A percentile compares a stretch with the other conserved stretches of the same genome.
Evolutionary conservation across 495 filamentous ascomycete species (phyloP).

Genomic region (Tuber calosporum): DNA sequence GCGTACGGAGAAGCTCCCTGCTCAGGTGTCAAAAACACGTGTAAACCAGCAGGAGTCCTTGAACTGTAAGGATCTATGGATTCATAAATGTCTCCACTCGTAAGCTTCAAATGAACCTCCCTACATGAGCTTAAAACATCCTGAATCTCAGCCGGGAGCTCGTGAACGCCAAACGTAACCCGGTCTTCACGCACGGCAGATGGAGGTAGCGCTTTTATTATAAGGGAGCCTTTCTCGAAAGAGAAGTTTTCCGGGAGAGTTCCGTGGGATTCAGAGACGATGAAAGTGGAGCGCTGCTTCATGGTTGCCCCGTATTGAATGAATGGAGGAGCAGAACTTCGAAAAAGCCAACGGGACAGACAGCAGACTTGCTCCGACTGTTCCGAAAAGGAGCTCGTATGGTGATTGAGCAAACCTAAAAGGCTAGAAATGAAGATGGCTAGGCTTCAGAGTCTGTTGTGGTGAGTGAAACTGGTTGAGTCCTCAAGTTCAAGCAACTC

Average conservation of each 20-base stretch:
- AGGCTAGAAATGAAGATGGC: neutral
- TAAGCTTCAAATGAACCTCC: conserved; percentile 77
- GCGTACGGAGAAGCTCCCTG: conserved; percentile 44
- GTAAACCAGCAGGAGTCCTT: conserved; percentile 69
- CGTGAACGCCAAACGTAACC: conserved; percentile 62
- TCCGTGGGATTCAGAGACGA: conserved; percentile 56
- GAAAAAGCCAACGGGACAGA: neutral
- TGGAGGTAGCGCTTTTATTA: conserved; percentile 49
- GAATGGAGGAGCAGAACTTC: neutral
- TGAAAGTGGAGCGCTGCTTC: conserved; percentile 77
- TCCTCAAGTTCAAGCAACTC: neutral
- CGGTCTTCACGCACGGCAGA: conserved; percentile 72
- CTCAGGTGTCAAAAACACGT: conserved; percentile 67
- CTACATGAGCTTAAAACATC: conserved; percentile 58
- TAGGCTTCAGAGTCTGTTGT: neutral
- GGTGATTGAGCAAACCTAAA: neutral
- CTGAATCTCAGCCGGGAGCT: conserved; percentile 65
- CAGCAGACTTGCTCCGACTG: neutral
- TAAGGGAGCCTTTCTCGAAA: conserved; percentile 49
- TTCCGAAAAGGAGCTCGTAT: neutral
- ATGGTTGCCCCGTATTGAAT: conserved; percentile 47
- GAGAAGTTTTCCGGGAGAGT: conserved; percentile 56
- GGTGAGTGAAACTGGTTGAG: neutral
- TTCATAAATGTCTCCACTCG: conserved; percentile 52
- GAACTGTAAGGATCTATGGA: conserved; percentile 63